phyloP scores from a whole-genome alignment of 2,329 filamentous ascomycete genomes.

The Blastomyces silverae region DNA sequence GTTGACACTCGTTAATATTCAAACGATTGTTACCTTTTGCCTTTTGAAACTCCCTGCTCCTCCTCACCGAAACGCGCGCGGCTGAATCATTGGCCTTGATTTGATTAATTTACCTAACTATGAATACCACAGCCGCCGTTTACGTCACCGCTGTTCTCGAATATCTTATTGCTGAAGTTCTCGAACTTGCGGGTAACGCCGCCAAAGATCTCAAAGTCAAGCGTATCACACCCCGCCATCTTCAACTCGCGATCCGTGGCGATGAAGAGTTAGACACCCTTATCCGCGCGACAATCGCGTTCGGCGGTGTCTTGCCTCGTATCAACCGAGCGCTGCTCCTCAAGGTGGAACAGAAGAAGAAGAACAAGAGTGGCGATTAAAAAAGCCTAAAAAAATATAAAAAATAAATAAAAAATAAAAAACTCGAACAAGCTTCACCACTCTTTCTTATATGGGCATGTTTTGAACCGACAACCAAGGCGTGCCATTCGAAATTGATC shows the following conservation, averaged over 20 bases:
- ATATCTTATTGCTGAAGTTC: constrained; percentile 95
- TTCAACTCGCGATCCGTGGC: constrained; percentile 95
- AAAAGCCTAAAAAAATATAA: not conserved
- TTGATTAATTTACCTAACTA: not conserved
- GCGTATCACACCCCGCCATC: constrained; percentile 95
- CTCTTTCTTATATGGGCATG: constrained; percentile 8
- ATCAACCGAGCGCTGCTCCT: constrained; percentile 95
- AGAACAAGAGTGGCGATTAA: constrained; percentile 52
- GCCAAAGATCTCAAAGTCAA: constrained; percentile 99
- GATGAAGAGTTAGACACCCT: constrained; percentile 97
- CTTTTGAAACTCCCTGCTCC: not conserved
- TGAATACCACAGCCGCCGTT: constrained; percentile 61
- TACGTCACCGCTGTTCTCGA: constrained; percentile 98
- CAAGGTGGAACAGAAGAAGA: constrained; percentile 98
- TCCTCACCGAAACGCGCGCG: not conserved
- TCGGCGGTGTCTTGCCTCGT: constrained; percentile 94
- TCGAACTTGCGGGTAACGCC: constrained; percentile 95
- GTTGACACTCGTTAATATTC: constrained; percentile 14
- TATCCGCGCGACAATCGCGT: constrained; percentile 95
- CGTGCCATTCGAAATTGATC: constrained; percentile 12
- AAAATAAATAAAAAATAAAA: constrained; percentile 9
- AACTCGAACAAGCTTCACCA: constrained; percentile 21
- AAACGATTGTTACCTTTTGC: not conserved
- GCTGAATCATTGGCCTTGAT: not conserved
- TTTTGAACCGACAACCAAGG: constrained; percentile 16